Evolutionary conservation across 2,329 filamentous ascomycete genomes (phyloP).

Genomic region (Fusarium sp.): DNA sequence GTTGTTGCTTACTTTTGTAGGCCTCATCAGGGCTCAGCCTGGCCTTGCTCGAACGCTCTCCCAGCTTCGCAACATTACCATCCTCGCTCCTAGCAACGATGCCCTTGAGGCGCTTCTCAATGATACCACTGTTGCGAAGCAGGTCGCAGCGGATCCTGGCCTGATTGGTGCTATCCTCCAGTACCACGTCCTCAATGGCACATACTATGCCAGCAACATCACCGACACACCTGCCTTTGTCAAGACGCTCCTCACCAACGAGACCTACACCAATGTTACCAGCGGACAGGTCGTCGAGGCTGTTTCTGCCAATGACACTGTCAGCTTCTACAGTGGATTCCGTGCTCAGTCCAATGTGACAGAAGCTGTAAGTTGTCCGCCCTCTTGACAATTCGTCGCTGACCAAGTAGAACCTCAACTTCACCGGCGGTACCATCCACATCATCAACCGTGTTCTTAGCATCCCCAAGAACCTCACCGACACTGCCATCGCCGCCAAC

Average conservation of each 20-base stretch:
- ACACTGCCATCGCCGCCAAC: conserved; percentile 36
- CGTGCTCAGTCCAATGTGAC: conserved; percentile 54
- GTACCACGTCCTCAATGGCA: conserved; percentile 69
- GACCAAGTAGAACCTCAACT: conserved; percentile 52
- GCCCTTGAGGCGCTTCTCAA: conserved; percentile 64
- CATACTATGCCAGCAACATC: conserved; percentile 49
- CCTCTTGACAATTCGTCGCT: background rate
- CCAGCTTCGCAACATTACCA: conserved; percentile 40
- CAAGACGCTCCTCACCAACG: conserved; percentile 57
- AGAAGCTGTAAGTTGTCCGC: conserved; percentile 41
- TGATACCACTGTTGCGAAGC: conserved; percentile 56
- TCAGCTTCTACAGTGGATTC: conserved; percentile 59
- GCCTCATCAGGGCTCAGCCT: conserved; percentile 40
- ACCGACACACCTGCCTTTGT: conserved; percentile 50
- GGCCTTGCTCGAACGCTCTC: conserved; percentile 29
- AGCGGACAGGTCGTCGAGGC: conserved; percentile 58
- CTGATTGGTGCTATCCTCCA: conserved; percentile 60
- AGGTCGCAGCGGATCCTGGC: conserved; percentile 52
- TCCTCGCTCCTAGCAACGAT: conserved; percentile 67
- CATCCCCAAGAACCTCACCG: conserved; percentile 49
- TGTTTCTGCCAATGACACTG: conserved; percentile 54
- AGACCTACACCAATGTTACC: conserved; percentile 56
- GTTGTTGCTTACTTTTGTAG: conserved; percentile 31
- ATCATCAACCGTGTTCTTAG: conserved; percentile 61
- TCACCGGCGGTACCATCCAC: conserved; percentile 61